Evolutionary conservation across 148 eudicot genomes (phyloP).

Genomic region (Silene uniflora): DNA sequence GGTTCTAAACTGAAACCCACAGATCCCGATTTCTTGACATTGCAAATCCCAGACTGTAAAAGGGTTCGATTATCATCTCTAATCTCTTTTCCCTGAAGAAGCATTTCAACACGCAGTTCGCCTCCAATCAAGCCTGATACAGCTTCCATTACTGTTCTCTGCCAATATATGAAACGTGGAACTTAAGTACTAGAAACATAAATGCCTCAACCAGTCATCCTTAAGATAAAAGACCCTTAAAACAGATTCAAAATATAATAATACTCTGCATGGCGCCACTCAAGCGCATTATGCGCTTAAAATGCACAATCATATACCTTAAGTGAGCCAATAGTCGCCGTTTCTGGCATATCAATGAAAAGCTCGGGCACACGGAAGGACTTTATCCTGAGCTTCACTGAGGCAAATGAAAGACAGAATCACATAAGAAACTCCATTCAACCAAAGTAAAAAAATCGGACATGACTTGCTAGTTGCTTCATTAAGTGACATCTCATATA

Average conservation of each 20-base stretch:
- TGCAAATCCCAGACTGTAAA: conserved; percentile 66
- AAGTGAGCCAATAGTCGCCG: conserved; percentile 83
- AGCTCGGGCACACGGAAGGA: conserved; percentile 93
- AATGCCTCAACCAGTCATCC: background rate
- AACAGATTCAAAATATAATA: background rate
- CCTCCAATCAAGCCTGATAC: conserved; percentile 74
- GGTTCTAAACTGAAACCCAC: conserved; percentile 87
- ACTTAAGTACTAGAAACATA: background rate
- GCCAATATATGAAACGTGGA: conserved; percentile 13
- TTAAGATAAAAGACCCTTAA: background rate
- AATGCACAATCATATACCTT: conserved; percentile 48
- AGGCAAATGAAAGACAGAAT: conserved; percentile 41
- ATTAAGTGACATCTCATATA: background rate
- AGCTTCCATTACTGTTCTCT: conserved; percentile 90
- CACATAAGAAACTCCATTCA: conserved; percentile 32
- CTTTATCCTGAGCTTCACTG: conserved; percentile 93
- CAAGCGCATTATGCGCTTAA: background rate
- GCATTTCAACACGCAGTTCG: conserved; percentile 76
- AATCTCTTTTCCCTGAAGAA: conserved; percentile 77
- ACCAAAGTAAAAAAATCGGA: conserved; percentile 21
- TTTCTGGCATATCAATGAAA: conserved; percentile 82
- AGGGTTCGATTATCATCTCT: conserved; percentile 84
- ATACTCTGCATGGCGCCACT: no score
- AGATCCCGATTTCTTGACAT: conserved; percentile 54
- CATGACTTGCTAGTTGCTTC: no score